Percentiles rank a stretch among this genome's conserved stretches.
phyloP scores from a whole-genome alignment of 257 asterid genomes.

The Solanum bulbocastanum region DNA sequence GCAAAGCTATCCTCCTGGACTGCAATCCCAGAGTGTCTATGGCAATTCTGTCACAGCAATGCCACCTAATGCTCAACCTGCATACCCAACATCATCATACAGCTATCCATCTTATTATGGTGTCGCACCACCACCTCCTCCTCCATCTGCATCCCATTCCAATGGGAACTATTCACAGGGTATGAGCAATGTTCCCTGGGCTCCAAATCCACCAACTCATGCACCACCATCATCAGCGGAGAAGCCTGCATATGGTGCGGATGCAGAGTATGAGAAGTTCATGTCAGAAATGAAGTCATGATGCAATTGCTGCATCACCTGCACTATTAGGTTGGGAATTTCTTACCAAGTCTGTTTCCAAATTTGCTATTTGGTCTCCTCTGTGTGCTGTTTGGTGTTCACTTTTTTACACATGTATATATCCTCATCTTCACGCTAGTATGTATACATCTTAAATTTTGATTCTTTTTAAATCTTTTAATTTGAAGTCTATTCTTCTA shows the following conservation, averaged over 20 bases:
- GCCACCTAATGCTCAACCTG: slow-evolving; percentile 45
- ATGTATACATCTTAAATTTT: too few species aligned
- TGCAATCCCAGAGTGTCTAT: slow-evolving; percentile 47
- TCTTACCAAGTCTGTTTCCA: neutral
- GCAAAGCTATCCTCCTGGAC: slow-evolving; percentile 72
- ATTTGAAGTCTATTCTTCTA: neutral
- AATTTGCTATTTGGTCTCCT: neutral
- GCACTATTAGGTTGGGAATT: slow-evolving; percentile 17
- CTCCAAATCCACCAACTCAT: slow-evolving; percentile 50
- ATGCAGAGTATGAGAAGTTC: slow-evolving; percentile 89
- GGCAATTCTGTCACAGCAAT: slow-evolving; percentile 41
- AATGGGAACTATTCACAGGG: slow-evolving; percentile 46
- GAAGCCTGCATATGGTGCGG: slow-evolving; percentile 38
- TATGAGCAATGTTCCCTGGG: slow-evolving; percentile 73
- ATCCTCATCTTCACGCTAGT: neutral
- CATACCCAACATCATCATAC: slow-evolving; percentile 54
- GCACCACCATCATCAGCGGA: slow-evolving; percentile 56
- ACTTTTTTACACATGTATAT: neutral
- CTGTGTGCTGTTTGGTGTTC: neutral
- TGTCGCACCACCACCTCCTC: slow-evolving; percentile 47
- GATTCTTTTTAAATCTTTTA: neutral
- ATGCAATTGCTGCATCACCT: neutral
- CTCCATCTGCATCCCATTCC: slow-evolving; percentile 41
- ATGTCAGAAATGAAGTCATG: slow-evolving; percentile 82
- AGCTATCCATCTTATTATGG: slow-evolving; percentile 59